Percentiles rank a stretch among this genome's conserved stretches.
These are phyloP conservation scores for Colletotrichum lini DNA, from an alignment of 2,329 filamentous ascomycete species.

Conservation along the genomic window DNA sequence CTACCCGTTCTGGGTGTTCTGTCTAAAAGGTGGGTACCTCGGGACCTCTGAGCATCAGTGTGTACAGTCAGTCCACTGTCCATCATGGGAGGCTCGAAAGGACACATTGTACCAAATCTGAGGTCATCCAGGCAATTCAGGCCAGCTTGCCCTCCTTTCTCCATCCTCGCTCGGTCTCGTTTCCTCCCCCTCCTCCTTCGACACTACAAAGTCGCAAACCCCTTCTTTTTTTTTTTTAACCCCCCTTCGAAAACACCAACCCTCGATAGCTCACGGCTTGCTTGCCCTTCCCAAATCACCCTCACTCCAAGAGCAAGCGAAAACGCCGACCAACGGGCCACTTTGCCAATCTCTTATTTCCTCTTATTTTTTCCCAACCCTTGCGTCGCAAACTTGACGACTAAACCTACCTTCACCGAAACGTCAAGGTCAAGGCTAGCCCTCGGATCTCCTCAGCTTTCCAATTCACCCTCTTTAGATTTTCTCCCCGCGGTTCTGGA, in stretches of 20 bases:
- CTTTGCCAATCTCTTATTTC: conserved; percentile 21
- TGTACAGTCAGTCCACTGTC: neutral
- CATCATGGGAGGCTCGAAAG: conserved; percentile 41
- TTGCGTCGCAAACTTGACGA: conserved; percentile 24
- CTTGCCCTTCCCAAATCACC: conserved; percentile 1
- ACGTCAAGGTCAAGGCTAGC: conserved; percentile 39
- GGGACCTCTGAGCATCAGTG: conserved; percentile 33
- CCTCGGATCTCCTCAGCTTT: conserved; percentile 36
- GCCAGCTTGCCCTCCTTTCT: conserved; percentile 37
- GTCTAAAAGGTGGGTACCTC: conserved; percentile 41
- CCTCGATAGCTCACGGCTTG: conserved; percentile 23
- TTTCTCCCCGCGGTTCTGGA: conserved; percentile 23
- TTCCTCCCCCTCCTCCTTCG: conserved; percentile 8
- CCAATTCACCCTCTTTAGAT: conserved; percentile 34
- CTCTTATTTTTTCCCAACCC: neutral
- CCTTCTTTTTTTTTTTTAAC: conserved; percentile 2
- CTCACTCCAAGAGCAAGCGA: conserved; percentile 12
- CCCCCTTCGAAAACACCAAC: conserved; percentile 1
- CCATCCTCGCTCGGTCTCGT: neutral
- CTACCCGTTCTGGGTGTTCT: conserved; percentile 39
- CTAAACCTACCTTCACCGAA: conserved; percentile 23
- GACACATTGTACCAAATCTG: conserved; percentile 42
- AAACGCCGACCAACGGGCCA: conserved; percentile 20
- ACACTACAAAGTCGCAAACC: conserved; percentile 21
- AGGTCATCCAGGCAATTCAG: conserved; percentile 40